A percentile compares a stretch with the other conserved stretches of the same genome.
phyloP scores from a whole-genome alignment of 768 basidiomycete species.

The Hebeloma cylindrosporum region DNA sequence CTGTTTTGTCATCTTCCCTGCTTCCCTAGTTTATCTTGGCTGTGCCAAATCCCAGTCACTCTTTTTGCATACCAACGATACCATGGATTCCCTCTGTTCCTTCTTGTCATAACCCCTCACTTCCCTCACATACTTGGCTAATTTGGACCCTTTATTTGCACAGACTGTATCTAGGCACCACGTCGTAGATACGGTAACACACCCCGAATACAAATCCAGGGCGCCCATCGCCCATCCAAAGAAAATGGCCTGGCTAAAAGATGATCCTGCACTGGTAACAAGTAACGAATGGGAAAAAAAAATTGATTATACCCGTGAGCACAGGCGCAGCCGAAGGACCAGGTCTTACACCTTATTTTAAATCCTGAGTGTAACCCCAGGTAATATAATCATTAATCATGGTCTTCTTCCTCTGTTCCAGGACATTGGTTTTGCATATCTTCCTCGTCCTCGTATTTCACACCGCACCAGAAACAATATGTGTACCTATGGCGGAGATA shows the following conservation, averaged over 20 bases:
- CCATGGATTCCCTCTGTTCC: constrained; percentile 1
- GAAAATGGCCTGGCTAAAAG: background rate
- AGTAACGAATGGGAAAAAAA: too few species aligned
- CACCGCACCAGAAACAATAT: constrained; percentile 92
- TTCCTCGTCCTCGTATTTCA: constrained; percentile 60
- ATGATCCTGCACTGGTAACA: too few species aligned
- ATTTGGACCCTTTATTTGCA: background rate
- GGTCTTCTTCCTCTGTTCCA: constrained; percentile 72
- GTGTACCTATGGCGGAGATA: constrained; percentile 72
- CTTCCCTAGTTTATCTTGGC: too few species aligned
- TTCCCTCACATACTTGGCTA: constrained; percentile 7
- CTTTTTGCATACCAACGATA: constrained; percentile 13
- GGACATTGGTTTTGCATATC: constrained; percentile 71
- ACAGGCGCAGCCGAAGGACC: too few species aligned
- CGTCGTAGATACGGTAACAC: constrained; percentile 20
- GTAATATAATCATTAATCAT: constrained; percentile 55
- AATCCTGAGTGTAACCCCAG: background rate
- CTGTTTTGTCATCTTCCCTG: constrained; percentile 7
- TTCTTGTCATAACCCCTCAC: constrained; percentile 2
- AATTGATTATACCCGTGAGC: too few species aligned
- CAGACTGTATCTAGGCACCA: constrained; percentile 8
- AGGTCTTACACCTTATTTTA: too few species aligned
- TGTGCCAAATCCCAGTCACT: constrained; percentile 17
- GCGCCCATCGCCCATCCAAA: constrained; percentile 2
- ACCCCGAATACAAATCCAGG: constrained; percentile 4